Conservation (phyloP, 2,329 filamentous ascomycete genomes). For the Cyphellophora europaea region DNA sequence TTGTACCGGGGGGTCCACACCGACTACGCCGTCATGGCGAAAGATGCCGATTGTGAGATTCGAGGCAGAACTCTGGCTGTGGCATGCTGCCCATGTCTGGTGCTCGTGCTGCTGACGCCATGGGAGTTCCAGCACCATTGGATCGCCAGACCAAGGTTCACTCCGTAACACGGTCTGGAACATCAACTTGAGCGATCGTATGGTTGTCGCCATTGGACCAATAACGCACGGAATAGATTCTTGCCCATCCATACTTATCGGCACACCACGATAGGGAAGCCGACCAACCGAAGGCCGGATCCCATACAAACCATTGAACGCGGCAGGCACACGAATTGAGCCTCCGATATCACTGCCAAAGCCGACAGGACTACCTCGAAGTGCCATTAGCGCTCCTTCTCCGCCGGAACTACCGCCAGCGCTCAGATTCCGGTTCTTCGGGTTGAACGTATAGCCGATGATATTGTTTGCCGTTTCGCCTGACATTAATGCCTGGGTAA, state of each 20-base stretch:
- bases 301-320: constrained; percentile 48
- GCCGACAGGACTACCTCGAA: constrained; percentile 44
- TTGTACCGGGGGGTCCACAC: constrained; percentile 46
- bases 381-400: constrained; percentile 47
- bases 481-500: too few relatives aligned
- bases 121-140: constrained; percentile 42
- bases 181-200: constrained; percentile 45
- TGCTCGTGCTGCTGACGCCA: constrained; percentile 29
- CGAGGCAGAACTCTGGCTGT: too few relatives aligned
- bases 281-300: constrained; percentile 44
- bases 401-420: constrained; percentile 50
- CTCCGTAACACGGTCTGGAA: constrained; percentile 47
- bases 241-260: constrained; percentile 55
- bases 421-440: constrained; percentile 45
- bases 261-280: constrained; percentile 45
- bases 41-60: constrained; percentile 50
- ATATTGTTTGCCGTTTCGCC: constrained; percentile 55
- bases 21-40: constrained; percentile 54
- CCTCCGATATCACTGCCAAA: constrained; percentile 52
- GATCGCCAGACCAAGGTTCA: constrained; percentile 45
- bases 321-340: constrained; percentile 47
- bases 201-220: constrained; percentile 51
- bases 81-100: too few relatives aligned
- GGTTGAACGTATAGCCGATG: constrained; percentile 49
- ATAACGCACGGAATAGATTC: constrained; percentile 52